These are phyloP conservation scores for Kwoniella sp. DNA, from an alignment of 768 basidiomycete genomes.

Conservation along the genomic window DNA sequence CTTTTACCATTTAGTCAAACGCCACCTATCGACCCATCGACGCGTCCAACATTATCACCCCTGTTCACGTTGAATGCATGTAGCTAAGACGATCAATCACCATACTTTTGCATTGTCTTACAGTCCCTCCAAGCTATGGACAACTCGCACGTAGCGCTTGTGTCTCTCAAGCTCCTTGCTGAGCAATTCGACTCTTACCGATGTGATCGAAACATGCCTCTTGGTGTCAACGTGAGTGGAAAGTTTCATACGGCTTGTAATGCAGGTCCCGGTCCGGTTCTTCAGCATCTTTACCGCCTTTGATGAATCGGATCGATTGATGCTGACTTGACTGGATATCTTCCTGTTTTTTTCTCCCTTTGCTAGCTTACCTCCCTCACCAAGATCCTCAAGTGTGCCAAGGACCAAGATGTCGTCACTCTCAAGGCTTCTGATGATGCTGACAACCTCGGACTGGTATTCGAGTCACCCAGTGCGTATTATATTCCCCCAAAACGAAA, in stretches of 20 bases:
- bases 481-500: too few species aligned
- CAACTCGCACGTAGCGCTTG: constrained; percentile 98
- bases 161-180: constrained; percentile 77
- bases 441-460: constrained; percentile 82
- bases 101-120: too few species aligned
- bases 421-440: constrained; percentile 89
- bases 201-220: constrained; percentile 85
- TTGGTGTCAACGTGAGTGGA: constrained; percentile 56
- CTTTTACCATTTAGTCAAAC: background rate
- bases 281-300: too few species aligned
- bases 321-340: background rate
- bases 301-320: too few species aligned
- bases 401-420: constrained; percentile 89
- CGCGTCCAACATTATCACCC: background rate
- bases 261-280: background rate
- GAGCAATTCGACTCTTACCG: constrained; percentile 80
- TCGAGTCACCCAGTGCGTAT: constrained; percentile 81
- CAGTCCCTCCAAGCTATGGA: constrained; percentile 96
- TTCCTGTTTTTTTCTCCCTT: too few species aligned
- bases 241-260: background rate
- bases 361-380: constrained; percentile 82
- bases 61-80: too few species aligned
- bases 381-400: constrained; percentile 95
- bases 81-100: too few species aligned
- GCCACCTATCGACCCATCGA: background rate